Evolutionary conservation across 2,329 filamentous ascomycete genomes (phyloP), one percentile per base, ranked within the genome.

Genomic region (Aspergillus brasiliensis): DNA sequence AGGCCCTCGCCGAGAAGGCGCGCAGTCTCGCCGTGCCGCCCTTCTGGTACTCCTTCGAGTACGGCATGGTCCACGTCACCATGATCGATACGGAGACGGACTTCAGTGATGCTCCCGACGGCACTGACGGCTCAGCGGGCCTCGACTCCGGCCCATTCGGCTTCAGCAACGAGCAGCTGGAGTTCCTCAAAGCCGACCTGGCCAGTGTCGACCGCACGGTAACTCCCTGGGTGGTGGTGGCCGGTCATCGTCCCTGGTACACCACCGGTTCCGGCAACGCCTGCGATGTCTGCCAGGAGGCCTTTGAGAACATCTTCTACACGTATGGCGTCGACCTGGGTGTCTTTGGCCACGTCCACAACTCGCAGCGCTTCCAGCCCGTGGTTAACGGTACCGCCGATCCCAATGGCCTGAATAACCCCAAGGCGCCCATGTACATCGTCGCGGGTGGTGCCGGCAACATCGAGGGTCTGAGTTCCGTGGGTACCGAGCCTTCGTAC

Each of bases 11-110:
- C 47, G 77, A 79, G 60, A 78, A 78, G 64, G 83, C 84, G 1
- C 65, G 69, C 21, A 23, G 68, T 40, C 74, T 83, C 8, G 74
- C 82, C 4, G 77, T 81, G n/a, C 81, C 83, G 15, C 81, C 83
- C 0, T 85, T 85, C 66, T 86, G 84, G 84, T 86, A 84, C 73
- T 84, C 81, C 0, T 86, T 86, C 67, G 84, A 86, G 61, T 85
- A 86, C 69, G 84, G 84, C 60, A 82, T 85, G 81, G 78, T 75
- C 0, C 84, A 86, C 68, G 70, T 84, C 56, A 73, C 80, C 37
- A 83, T 84, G 81, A 78, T 86, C 61, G 74, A 86, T 73, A 86
- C 83, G 0, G 83, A 86, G 65, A 86, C 84, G 2, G 83, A 86
- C 71, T 85, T 86, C 62, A 65, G 76, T 3, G 57, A 78, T 47